Percentiles rank a stretch among this genome's conserved stretches.
Evolutionary conservation across 768 basidiomycete genomes (phyloP).

Genomic region (Pleurotus tuber-regium): DNA sequence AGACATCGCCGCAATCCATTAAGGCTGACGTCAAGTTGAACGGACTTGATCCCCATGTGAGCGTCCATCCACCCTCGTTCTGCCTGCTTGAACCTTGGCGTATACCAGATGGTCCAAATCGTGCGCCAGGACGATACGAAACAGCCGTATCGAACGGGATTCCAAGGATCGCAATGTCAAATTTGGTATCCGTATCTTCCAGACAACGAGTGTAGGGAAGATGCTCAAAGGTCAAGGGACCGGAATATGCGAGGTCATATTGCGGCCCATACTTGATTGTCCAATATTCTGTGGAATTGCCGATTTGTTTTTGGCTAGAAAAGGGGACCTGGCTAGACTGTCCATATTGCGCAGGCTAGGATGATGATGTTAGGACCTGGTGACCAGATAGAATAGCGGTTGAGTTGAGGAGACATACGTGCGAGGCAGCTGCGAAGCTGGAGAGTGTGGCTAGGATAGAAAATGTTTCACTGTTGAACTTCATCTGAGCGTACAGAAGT

Average conservation of each 20-base stretch:
- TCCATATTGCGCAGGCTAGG: too few species aligned
- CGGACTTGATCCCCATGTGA: constrained; percentile 55
- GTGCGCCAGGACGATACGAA: constrained; percentile 51
- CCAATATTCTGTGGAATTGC: constrained; percentile 12
- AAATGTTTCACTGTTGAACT: too few species aligned
- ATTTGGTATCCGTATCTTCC: constrained; percentile 36
- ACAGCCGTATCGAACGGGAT: constrained; percentile 60
- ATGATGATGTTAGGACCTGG: too few species aligned
- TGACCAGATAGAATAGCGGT: too few species aligned
- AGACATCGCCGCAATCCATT: constrained; percentile 69
- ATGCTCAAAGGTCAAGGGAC: constrained; percentile 55
- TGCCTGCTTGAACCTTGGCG: constrained; percentile 57
- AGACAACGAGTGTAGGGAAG: constrained; percentile 56
- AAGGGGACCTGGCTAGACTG: background rate
- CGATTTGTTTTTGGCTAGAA: background rate
- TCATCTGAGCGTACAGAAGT: too few species aligned
- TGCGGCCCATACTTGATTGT: constrained; percentile 13
- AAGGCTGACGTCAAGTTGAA: constrained; percentile 43
- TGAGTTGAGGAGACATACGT: too few species aligned
- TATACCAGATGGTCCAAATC: constrained; percentile 68
- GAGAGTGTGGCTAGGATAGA: too few species aligned
- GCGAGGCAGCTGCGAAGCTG: too few species aligned
- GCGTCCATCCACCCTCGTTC: constrained; percentile 41
- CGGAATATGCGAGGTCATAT: constrained; percentile 12
- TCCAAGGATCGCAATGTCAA: constrained; percentile 64